A percentile compares a stretch with the other conserved stretches of the same genome.
Evolutionary conservation across 2,329 filamentous ascomycete species (phyloP).

Genomic region (Fusarium solani-melongenae): DNA sequence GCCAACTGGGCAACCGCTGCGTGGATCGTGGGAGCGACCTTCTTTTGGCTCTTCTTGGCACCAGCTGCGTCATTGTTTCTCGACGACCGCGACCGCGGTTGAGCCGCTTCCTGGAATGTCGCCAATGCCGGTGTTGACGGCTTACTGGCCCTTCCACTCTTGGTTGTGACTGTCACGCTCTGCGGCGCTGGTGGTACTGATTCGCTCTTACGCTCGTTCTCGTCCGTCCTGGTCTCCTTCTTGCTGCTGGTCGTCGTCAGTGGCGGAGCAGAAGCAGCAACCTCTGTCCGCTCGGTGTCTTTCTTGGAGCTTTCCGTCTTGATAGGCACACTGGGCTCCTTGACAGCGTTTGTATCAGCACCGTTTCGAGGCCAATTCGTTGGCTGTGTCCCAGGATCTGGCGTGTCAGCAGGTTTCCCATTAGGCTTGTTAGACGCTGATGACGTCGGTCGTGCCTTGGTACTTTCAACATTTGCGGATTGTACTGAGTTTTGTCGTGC

Average conservation of each 20-base stretch:
- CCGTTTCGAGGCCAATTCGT: slow-evolving; percentile 46
- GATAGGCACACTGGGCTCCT: slow-evolving; percentile 55
- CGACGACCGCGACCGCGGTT: slow-evolving; percentile 66
- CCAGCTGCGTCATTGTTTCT: slow-evolving; percentile 55
- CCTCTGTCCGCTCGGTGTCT: slow-evolving; percentile 47
- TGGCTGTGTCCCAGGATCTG: slow-evolving; percentile 50
- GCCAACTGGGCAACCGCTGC: slow-evolving; percentile 48
- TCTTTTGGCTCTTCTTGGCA: slow-evolving; percentile 69
- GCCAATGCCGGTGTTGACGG: slow-evolving; percentile 72
- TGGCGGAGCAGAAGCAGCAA: slow-evolving; percentile 40
- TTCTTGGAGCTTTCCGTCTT: slow-evolving; percentile 50
- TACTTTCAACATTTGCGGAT: slow-evolving; percentile 63
- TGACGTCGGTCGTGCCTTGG: slow-evolving; percentile 66
- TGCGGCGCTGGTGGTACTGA: slow-evolving; percentile 58
- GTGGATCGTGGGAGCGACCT: slow-evolving; percentile 57
- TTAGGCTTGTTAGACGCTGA: slow-evolving; percentile 72
- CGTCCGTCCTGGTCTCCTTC: slow-evolving; percentile 57
- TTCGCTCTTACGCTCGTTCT: slow-evolving; percentile 52
- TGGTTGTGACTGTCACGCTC: slow-evolving; percentile 66
- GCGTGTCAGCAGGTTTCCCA: slow-evolving; percentile 54
- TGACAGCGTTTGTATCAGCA: slow-evolving; percentile 61
- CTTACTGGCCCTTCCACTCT: slow-evolving; percentile 74
- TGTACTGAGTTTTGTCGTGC: slow-evolving; percentile 80
- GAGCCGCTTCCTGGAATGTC: slow-evolving; percentile 67
- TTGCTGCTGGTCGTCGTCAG: slow-evolving; percentile 48